These are phyloP conservation scores for Debaryomyces sp. DNA, from an alignment of 1,139 yeast species.

Conservation along the genomic window DNA sequence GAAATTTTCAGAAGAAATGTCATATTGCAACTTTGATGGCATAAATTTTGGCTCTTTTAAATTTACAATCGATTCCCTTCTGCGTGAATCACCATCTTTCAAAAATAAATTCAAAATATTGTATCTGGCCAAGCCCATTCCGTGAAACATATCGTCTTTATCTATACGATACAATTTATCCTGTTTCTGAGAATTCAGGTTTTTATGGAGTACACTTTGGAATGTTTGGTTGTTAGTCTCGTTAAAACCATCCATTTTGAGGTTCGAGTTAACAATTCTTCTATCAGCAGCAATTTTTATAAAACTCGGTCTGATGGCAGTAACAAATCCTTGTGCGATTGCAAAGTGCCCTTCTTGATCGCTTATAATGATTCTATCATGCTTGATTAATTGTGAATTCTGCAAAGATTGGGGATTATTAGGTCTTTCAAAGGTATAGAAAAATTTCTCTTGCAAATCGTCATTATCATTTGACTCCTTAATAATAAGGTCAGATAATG, in stretches of 20 bases:
- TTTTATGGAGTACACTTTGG: constrained; percentile 44
- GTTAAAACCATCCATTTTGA: constrained; percentile 45
- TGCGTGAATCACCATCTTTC: constrained; percentile 52
- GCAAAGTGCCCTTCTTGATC: constrained; percentile 83
- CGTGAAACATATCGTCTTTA: constrained; percentile 75
- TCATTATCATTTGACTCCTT: constrained; percentile 28
- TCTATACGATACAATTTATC: constrained; percentile 55
- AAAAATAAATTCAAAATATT: constrained; percentile 71
- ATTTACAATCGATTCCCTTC: constrained; percentile 68
- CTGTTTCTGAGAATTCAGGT: constrained; percentile 8
- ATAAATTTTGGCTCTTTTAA: constrained; percentile 33
- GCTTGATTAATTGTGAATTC: constrained; percentile 47
- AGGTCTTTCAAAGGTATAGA: constrained; percentile 52
- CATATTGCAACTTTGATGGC: neutral
- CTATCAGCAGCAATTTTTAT: constrained; percentile 52
- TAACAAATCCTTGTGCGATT: constrained; percentile 63
- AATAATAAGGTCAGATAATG: constrained; percentile 53
- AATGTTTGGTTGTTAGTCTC: constrained; percentile 48
- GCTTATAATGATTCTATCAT: constrained; percentile 69
- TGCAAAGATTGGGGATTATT: constrained; percentile 21
- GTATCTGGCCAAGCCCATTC: constrained; percentile 75
- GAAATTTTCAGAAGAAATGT: constrained; percentile 8
- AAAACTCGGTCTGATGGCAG: constrained; percentile 38
- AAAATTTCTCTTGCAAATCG: constrained; percentile 30
- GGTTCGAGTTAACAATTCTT: constrained; percentile 49